Base-by-base conservation (phyloP, 2,329 filamentous ascomycete species). In the Fusarium sp. region DNA sequence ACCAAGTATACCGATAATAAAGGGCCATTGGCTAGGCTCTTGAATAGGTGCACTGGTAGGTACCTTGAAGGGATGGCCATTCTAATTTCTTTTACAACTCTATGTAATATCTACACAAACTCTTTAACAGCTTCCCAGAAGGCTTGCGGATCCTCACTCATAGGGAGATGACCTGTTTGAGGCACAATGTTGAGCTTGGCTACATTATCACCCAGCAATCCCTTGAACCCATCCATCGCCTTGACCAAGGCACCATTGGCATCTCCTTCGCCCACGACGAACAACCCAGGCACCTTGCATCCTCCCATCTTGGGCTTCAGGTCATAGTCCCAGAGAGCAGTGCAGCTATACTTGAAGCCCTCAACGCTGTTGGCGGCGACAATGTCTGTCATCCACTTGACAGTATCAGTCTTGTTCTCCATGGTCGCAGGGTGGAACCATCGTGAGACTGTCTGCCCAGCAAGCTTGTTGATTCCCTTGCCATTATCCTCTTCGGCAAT, bases 161-260 rank as follows among this genome's bases (percentile, higher is more conserved):
- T 97, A 0, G 95, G 95, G 78, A 97, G 83, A 84, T 97, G 95
- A 0, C 95, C 95, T 0, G 94, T 91, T 10, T 88, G 85, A 0
- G 93, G 89, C 11, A 97, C 89, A 67, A 93, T 82, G 80, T 88
- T 90, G 74, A 95, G 87, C 68, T 90, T 87, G 0, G 88, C 88
- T 0, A 88, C 89, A 0, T 82, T 80, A 11, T 84, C 81, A 0
- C 92, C 92, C 48, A 94, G 81, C 20, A 84, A 80, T 0, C 83
- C 86, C 64, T 87, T 90, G 88, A 95, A 94, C 16, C 91, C 91
- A 64, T 92, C 91, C 94, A 97, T 97, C 5, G 92, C 93, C 84
- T 92, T 91, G 0, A 94, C 93, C 63, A 97, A 80, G 1, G 93
- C 92, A 2, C 89, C 89, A 75, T 88, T 89, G 0, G 91, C 94